phyloP scores from a whole-genome alignment of 1,284 basidiomycete genomes.

The Moesziomyces parantarcticus region DNA sequence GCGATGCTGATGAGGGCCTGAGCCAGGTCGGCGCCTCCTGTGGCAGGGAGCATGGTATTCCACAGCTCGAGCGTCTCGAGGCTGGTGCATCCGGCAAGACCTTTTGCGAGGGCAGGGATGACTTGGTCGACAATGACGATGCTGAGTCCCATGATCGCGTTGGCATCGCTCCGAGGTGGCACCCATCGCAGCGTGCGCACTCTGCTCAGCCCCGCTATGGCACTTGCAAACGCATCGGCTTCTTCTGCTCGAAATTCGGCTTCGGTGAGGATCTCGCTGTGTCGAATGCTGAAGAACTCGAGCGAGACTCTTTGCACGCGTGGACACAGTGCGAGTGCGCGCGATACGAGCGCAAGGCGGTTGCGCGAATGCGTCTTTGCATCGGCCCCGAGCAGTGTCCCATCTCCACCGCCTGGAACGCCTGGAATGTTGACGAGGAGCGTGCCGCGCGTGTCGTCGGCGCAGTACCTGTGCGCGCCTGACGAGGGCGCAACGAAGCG shows the following conservation, averaged over 20 bases:
- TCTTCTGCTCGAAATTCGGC: conserved; percentile 12
- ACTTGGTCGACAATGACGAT: conserved; percentile 40
- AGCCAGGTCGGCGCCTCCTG: conserved; percentile 17
- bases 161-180: conserved; percentile 23
- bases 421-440: conserved; percentile 42
- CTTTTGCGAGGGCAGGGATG: conserved; percentile 17
- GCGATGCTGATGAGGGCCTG: conserved; percentile 19
- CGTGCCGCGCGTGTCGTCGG: conserved; percentile 4
- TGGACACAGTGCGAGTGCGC: conserved; percentile 10
- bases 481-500: conserved; percentile 10
- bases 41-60: conserved; percentile 33
- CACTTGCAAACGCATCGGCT: conserved; percentile 9
- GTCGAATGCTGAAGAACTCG: conserved; percentile 37
- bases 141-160: conserved; percentile 33
- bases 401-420: conserved; percentile 32
- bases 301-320: conserved; percentile 17
- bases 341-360: conserved; percentile 22
- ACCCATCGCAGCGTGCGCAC: conserved; percentile 22
- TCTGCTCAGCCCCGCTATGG: conserved; percentile 3
- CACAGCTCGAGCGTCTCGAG: conserved; percentile 30
- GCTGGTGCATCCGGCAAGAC: conserved; percentile 7
- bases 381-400: neutral
- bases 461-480: conserved; percentile 12
- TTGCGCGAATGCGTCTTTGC: conserved; percentile 9
- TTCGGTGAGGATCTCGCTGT: conserved; percentile 29